Evolutionary conservation across 805 yeast species (phyloP), one percentile per base, ranked within the genome.

Genomic region (Candida broadrunensis): DNA sequence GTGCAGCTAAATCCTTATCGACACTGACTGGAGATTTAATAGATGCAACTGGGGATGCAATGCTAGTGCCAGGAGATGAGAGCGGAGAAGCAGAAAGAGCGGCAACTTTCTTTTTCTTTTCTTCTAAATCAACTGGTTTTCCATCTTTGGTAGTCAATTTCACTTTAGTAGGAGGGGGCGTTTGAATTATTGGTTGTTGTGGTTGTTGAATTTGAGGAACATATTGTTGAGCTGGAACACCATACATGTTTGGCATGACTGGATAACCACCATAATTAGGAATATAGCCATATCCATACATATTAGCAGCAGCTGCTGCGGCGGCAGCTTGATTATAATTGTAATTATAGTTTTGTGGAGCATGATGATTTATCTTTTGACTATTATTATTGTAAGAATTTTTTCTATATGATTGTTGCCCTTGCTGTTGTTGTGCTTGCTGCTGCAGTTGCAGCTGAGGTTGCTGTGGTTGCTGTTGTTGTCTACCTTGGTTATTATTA

Each of bases 121-220:
- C 73, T 38, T 70, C 73, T 45, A 66, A 65, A 45, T 68, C 72
- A 30, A 68, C 60, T 34, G 58, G 65, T 41, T 62, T 66, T 5
- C 74, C 75, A 33, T 67, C 72, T 51, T 63, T 67, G 39, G 67
- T 70, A 27, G 73, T 68, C 41, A 70, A 56, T 45, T 61, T 67
- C 23, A 69, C 59, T 49, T 60, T 67, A 35, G 49, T 35, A 20
- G 44, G 21, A 31, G 48, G 43, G 20, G 54, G 47, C 23, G 45
- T 37, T 6, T 38, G 26, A 14, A 36, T 37, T 20, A 36, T 21
- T 24, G 40, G 46, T 16, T 38, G 48, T 20, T 35, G 42, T 19
- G 37, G 44, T 13, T 41, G 44, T 17, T 31, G 43, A 19, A 37
- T 31, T 11, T 23, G 17, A 17, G 32, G 23, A 20, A 46, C 45